Percentiles rank a stretch among this genome's conserved stretches.
Conservation (phyloP, 306 rosid genomes). For the Hippophae gyantsensis region DNA sequence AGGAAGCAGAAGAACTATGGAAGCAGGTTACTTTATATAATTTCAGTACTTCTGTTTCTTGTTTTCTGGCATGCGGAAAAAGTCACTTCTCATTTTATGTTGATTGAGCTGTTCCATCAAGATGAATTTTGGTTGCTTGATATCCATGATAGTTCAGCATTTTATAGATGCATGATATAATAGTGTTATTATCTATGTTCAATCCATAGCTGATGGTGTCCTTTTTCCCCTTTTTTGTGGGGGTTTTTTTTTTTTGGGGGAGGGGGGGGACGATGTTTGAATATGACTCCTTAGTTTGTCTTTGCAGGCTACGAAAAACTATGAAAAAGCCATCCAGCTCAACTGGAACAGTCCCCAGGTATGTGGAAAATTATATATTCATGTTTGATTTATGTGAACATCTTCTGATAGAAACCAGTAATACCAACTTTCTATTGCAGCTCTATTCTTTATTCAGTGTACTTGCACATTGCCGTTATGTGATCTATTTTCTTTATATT, state of each 20-base stretch:
- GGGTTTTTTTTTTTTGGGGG: too few relatives aligned
- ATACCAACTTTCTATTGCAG: not conserved
- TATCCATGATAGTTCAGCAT: too few relatives aligned
- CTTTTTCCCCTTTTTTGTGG: too few relatives aligned
- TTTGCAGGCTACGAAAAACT: constrained; percentile 82
- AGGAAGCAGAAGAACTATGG: constrained; percentile 99
- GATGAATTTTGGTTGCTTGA: not conserved
- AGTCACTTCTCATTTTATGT: constrained; percentile 4
- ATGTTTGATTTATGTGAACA: not conserved
- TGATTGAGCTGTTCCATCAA: constrained; percentile 8
- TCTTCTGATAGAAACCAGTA: not conserved
- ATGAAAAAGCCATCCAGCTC: constrained; percentile 89
- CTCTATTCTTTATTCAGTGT: not conserved
- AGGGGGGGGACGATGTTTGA: not conserved
- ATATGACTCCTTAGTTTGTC: constrained; percentile 15
- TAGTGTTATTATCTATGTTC: too few relatives aligned
- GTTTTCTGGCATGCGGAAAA: constrained; percentile 10
- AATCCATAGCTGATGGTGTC: too few relatives aligned
- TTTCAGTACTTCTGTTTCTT: constrained; percentile 7
- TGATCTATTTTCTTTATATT: not conserved
- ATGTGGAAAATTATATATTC: constrained; percentile 17
- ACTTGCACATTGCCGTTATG: not conserved
- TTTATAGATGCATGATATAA: too few relatives aligned
- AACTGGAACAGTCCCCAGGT: constrained; percentile 99
- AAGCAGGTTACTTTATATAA: constrained; percentile 61